Evolutionary conservation across 2,329 filamentous ascomycete species (phyloP).

Genomic region (Aspergillus brunneoviolaceus): DNA sequence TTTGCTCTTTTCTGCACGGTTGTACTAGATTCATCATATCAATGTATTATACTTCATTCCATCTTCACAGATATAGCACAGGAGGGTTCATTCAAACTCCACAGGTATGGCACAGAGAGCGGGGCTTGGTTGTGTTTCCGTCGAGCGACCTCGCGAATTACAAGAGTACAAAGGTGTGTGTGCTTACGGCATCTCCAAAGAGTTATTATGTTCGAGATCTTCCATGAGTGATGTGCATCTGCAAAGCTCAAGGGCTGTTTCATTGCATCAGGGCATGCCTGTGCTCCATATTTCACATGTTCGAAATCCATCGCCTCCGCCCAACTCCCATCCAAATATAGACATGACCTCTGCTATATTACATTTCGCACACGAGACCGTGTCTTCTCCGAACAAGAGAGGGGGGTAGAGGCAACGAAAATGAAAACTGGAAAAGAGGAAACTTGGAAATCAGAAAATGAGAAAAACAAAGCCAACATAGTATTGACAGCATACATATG

Average conservation of each 20-base stretch:
- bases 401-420: not conserved
- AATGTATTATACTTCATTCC: slow-evolving; percentile 26
- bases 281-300: slow-evolving; percentile 35
- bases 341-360: slow-evolving; percentile 10
- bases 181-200: too few species aligned
- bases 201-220: not conserved
- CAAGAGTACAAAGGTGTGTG: too few species aligned
- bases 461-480: slow-evolving; percentile 4
- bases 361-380: slow-evolving; percentile 1
- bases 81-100: not conserved
- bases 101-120: too few species aligned
- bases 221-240: too few species aligned
- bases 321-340: slow-evolving; percentile 4
- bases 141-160: too few species aligned
- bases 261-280: not conserved
- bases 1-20: slow-evolving; percentile 21
- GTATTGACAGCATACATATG: not conserved
- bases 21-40: slow-evolving; percentile 24
- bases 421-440: not conserved
- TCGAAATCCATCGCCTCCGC: not conserved
- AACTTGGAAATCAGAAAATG: not conserved
- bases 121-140: too few species aligned
- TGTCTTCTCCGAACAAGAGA: not conserved
- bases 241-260: not conserved
- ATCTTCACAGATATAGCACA: slow-evolving; percentile 2